Conservation (phyloP, 2,329 filamentous ascomycete species). For the Pseudocercospora macadamiae region DNA sequence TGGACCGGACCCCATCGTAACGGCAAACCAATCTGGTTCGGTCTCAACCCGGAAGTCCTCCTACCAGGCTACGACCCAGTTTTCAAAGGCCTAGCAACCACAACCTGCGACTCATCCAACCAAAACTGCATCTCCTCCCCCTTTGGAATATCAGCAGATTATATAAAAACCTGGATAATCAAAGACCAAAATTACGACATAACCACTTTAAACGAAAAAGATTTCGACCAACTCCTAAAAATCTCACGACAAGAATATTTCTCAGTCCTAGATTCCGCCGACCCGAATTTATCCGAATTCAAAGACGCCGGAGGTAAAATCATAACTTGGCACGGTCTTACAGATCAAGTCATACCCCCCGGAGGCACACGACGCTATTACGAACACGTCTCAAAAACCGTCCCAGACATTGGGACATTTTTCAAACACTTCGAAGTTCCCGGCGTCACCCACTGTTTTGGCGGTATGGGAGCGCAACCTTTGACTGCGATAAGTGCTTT, state of each 20-base stretch:
- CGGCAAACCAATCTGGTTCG: conserved; percentile 37
- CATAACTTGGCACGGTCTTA: conserved; percentile 45
- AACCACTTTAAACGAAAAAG: conserved; percentile 20
- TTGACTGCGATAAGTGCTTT: conserved; percentile 19
- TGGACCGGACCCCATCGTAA: conserved; percentile 39
- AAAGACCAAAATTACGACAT: conserved; percentile 33
- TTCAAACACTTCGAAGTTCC: conserved; percentile 43
- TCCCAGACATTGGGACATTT: conserved; percentile 33
- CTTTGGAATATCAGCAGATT: conserved; percentile 38
- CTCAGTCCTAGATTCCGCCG: conserved; percentile 40
- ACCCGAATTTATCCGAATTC: conserved; percentile 43
- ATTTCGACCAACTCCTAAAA: conserved; percentile 23
- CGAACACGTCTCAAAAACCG: conserved; percentile 29
- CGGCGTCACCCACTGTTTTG: conserved; percentile 42
- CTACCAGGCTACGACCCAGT: conserved; percentile 27
- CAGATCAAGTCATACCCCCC: conserved; percentile 42
- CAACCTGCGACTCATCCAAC: conserved; percentile 30
- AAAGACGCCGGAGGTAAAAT: conserved; percentile 43
- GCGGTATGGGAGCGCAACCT: conserved; percentile 35
- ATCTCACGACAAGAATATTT: conserved; percentile 31
- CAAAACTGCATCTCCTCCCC: conserved; percentile 31
- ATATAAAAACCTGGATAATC: conserved; percentile 40
- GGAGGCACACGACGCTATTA: conserved; percentile 43
- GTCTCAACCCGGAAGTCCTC: conserved; percentile 21
- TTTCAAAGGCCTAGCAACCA: conserved; percentile 33